Conservation (phyloP, 176 grass and related monocot species). For the Raddia distichophylla region DNA sequence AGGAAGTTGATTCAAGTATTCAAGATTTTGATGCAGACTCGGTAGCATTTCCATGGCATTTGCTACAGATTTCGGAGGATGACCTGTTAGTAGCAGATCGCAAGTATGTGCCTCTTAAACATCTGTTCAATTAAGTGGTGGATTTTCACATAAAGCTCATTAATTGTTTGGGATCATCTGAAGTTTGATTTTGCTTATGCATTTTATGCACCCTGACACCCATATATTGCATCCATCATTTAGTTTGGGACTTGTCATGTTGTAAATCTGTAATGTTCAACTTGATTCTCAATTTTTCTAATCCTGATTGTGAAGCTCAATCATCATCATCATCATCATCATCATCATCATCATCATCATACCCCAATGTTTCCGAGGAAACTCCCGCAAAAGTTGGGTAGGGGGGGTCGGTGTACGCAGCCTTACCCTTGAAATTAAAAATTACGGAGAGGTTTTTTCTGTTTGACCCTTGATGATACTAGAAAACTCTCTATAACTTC, state of each 20-base stretch:
- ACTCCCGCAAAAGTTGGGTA: no score
- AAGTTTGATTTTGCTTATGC: neutral
- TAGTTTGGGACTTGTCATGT: constrained; percentile 7
- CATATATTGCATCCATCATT: constrained; percentile 6
- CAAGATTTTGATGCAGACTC: constrained; percentile 49
- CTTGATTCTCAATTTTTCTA: neutral
- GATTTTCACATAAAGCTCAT: constrained; percentile 3
- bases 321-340: neutral
- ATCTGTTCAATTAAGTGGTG: neutral
- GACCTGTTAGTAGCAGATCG: constrained; percentile 63
- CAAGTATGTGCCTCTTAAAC: constrained; percentile 48
- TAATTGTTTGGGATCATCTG: constrained; percentile 13
- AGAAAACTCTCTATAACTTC: no score
- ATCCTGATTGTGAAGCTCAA: constrained; percentile 16
- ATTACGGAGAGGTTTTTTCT: no score
- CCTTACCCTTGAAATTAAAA: no score
- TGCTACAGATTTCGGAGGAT: constrained; percentile 67
- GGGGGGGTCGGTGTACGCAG: no score
- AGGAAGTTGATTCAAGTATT: constrained; percentile 48
- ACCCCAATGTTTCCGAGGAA: no score
- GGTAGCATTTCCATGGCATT: constrained; percentile 72
- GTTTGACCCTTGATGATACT: no score
- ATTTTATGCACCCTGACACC: neutral
- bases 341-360: neutral
- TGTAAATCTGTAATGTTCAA: constrained; percentile 21